Evolutionary conservation across 2,329 filamentous ascomycete species (phyloP), one percentile per base, ranked within the genome.

Genomic region (Aspergillus fijiensis): DNA sequence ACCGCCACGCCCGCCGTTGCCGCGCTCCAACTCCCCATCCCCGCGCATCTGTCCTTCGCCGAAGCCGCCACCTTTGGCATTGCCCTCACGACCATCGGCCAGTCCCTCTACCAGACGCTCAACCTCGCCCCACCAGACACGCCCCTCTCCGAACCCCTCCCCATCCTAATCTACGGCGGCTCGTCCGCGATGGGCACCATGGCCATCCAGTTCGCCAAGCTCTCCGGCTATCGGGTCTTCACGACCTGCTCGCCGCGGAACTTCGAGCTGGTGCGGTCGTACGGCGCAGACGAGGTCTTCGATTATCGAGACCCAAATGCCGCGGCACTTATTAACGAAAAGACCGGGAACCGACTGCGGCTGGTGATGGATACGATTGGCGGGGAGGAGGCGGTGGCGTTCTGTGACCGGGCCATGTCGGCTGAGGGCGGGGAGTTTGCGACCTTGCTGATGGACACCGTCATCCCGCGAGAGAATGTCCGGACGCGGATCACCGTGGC

Each of bases 41-140:
- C 82, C 0, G 77, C 82, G 10, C 73, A 72, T 51, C 60, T 85
- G 51, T 78, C 74, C 39, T 81, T 82, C 63, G 78, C 83, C 62
- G 80, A 84, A 23, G 84, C 81, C 0, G 74, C 80, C 1, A 84
- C 83, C 0, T 68, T 85, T 0, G 81, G 81, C 2, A 75, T 82
- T 0, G 83, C 81, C 3, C 72, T 85, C 45, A 75, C 74, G 2
- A 85, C 84, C 2, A 78, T 82, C 6, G 82, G 79, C 0, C 83
- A 85, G 64, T 70, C 64, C 0, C 61, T 79, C 21, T 78, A 76
- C 60, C 74, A 77, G 59, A 66, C 57, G 35, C 52, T 74, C 51
- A 60, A 65, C 29, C 64, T 76, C 3, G 63, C 61, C n/a, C 57
- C 69, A 16, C 72, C 74, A 3, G 61, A 59, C 14, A 56, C 67